Evolutionary conservation across 2,329 filamentous ascomycete species (phyloP).

Genomic region (Onygenales sp.): DNA sequence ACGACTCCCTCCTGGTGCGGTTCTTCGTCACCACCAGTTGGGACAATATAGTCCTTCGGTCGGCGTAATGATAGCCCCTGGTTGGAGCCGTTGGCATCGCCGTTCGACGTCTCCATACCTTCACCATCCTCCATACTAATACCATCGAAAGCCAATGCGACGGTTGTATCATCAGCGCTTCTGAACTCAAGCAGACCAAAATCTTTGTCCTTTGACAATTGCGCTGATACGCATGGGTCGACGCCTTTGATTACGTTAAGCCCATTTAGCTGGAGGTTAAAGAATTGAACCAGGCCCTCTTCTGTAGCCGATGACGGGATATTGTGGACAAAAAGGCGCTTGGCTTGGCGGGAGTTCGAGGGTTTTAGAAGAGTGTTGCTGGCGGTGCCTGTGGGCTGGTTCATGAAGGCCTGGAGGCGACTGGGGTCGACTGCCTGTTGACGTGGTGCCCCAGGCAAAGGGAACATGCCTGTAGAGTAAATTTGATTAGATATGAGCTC

Average conservation of each 20-base stretch:
- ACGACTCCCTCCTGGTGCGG: slow-evolving; percentile 68
- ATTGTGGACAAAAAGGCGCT: slow-evolving; percentile 82
- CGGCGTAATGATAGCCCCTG: slow-evolving; percentile 62
- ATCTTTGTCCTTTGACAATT: slow-evolving; percentile 66
- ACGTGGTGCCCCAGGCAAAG: slow-evolving; percentile 85
- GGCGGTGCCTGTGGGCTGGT: slow-evolving; percentile 63
- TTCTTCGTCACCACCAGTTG: slow-evolving; percentile 63
- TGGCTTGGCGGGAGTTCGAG: slow-evolving; percentile 85
- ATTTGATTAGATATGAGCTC: neutral
- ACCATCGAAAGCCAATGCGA: slow-evolving; percentile 82
- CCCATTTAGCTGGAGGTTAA: slow-evolving; percentile 95
- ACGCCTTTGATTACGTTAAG: slow-evolving; percentile 77
- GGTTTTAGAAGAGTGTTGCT: slow-evolving; percentile 78
- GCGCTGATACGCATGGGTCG: slow-evolving; percentile 76
- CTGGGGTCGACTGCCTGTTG: slow-evolving; percentile 93
- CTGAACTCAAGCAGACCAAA: slow-evolving; percentile 92
- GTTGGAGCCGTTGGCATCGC: slow-evolving; percentile 43
- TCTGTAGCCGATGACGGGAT: slow-evolving; percentile 64
- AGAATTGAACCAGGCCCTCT: slow-evolving; percentile 70
- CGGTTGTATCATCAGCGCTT: slow-evolving; percentile 74
- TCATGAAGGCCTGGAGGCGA: slow-evolving; percentile 92
- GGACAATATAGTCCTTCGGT: slow-evolving; percentile 96
- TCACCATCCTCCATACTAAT: slow-evolving; percentile 75
- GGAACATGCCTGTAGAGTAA: slow-evolving; percentile 70
- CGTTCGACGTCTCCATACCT: slow-evolving; percentile 39